These are phyloP conservation scores for Aspergillus homomorphus DNA, from an alignment of 495 filamentous ascomycete species.

Conservation along the genomic window DNA sequence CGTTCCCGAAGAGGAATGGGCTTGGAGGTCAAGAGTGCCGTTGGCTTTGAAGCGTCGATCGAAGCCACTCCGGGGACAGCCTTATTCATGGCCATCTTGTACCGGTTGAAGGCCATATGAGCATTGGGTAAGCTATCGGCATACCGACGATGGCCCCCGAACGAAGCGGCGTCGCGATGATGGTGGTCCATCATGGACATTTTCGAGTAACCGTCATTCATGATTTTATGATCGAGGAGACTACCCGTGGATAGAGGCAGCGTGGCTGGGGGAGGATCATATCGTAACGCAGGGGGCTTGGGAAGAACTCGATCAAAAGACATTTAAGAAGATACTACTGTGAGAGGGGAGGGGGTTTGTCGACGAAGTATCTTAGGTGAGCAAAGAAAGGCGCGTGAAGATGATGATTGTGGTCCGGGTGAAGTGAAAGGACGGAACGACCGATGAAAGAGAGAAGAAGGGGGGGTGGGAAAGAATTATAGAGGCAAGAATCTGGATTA, in stretches of 20 bases:
- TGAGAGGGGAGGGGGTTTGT: conserved; percentile 10
- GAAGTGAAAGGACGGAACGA: conserved; percentile 8
- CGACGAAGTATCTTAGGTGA: conserved; percentile 23
- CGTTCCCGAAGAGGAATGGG: conserved; percentile 27
- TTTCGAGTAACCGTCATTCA: conserved; percentile 39
- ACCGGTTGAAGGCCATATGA: conserved; percentile 32
- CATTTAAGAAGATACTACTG: conserved; percentile 36
- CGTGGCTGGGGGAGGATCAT: conserved; percentile 37
- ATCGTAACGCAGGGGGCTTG: conserved; percentile 44
- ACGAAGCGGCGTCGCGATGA: conserved; percentile 13
- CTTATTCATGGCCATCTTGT: conserved; percentile 23
- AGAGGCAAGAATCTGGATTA: conserved; percentile 4
- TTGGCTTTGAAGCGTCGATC: conserved; percentile 14
- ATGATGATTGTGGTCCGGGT: background rate
- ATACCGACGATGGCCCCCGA: conserved; percentile 23
- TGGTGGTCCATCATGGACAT: conserved; percentile 18
- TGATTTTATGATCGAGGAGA: conserved; percentile 51
- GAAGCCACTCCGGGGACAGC: conserved; percentile 12
- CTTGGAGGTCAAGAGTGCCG: conserved; percentile 17
- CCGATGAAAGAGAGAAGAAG: conserved; percentile 13
- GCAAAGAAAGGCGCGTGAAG: conserved; percentile 14
- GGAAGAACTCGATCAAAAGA: conserved; percentile 58
- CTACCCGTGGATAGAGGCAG: conserved; percentile 36
- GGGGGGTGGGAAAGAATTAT: conserved; percentile 8
- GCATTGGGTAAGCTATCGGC: conserved; percentile 27